These are phyloP conservation scores for Helichrysum umbraculigerum DNA, from an alignment of 129 eudicot genomes.

Conservation along the genomic window DNA sequence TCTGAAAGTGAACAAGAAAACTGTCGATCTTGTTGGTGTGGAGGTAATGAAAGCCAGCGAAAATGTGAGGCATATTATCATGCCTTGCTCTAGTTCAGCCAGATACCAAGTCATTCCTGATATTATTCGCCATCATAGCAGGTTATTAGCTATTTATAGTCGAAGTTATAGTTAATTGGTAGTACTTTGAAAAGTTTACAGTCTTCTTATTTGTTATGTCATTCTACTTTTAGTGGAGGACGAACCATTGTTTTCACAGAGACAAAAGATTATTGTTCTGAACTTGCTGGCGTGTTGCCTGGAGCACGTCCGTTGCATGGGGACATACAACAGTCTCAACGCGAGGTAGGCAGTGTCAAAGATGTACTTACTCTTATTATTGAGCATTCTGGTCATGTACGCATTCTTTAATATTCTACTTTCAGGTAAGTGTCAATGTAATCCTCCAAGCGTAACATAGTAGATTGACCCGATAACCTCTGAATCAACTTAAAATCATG, in stretches of 20 bases:
- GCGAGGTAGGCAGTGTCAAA: constrained; percentile 60
- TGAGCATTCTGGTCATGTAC: background rate
- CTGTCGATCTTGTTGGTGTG: constrained; percentile 78
- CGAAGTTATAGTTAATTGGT: background rate
- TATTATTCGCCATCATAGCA: constrained; percentile 85
- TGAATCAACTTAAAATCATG: background rate
- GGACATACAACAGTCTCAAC: constrained; percentile 88
- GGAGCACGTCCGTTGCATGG: constrained; percentile 98
- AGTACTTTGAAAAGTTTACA: background rate
- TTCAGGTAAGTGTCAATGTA: background rate
- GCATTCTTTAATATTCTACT: background rate
- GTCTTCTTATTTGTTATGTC: background rate
- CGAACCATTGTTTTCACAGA: constrained; percentile 90
- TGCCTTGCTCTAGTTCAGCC: constrained; percentile 85
- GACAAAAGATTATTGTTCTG: constrained; percentile 87
- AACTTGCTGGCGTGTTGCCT: constrained; percentile 71
- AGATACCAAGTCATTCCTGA: constrained; percentile 91
- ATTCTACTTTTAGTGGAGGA: constrained; percentile 68
- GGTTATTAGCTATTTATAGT: constrained; percentile 36
- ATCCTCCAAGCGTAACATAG: background rate
- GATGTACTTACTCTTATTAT: background rate
- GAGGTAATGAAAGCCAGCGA: constrained; percentile 85
- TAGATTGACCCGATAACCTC: background rate
- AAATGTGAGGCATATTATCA: constrained; percentile 68
- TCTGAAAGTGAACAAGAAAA: constrained; percentile 66